These are phyloP conservation scores for Aureococcus anophagefferens DNA, from an alignment of 108 stramenopile genomes.

Conservation along the genomic window DNA sequence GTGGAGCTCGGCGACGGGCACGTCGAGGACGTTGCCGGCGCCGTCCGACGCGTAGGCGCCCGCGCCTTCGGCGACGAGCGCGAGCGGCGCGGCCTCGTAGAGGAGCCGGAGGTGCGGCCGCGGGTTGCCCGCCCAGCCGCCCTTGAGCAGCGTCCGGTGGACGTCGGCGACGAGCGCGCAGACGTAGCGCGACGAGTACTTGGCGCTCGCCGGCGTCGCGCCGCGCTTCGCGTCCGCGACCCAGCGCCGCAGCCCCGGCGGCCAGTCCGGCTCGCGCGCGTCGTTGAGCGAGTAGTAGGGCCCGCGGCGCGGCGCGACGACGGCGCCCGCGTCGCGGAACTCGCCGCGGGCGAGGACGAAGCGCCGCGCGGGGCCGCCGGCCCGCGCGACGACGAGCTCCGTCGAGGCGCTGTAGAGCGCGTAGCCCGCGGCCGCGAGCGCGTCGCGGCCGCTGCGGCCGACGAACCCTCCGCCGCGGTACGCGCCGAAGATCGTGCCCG, in stretches of 20 bases:
- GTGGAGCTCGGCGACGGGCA: constrained; percentile 7
- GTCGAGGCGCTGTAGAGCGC: constrained; percentile 53
- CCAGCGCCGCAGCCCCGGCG: constrained; percentile 6
- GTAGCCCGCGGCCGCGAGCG: constrained; percentile 42
- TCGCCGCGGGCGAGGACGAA: constrained; percentile 38
- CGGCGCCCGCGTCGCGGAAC: constrained; percentile 40
- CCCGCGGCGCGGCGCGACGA: constrained; percentile 1
- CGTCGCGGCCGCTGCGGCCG: constrained; percentile 12
- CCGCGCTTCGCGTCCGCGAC: constrained; percentile 14
- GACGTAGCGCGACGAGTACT: constrained; percentile 51
- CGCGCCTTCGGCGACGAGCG: constrained; percentile 50
- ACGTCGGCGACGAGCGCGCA: constrained; percentile 63
- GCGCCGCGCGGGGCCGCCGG: constrained; percentile 35
- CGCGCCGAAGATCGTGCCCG: constrained; percentile 57
- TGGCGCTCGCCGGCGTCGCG: constrained; percentile 6
- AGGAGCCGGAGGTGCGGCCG: constrained; percentile 46
- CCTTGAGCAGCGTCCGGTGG: constrained; percentile 60
- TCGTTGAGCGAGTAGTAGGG: constrained; percentile 21
- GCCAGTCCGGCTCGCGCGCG: constrained; percentile 21
- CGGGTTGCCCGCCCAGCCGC: constrained; percentile 39
- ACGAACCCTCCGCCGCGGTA: constrained; percentile 28
- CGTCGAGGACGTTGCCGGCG: constrained; percentile 10
- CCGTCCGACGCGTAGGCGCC: constrained; percentile 53
- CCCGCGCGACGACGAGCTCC: constrained; percentile 43
- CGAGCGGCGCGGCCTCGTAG: constrained; percentile 67